These are phyloP conservation scores for Phytophthora lateralis DNA, from an alignment of 352 stramenopile genomes.

Conservation along the genomic window DNA sequence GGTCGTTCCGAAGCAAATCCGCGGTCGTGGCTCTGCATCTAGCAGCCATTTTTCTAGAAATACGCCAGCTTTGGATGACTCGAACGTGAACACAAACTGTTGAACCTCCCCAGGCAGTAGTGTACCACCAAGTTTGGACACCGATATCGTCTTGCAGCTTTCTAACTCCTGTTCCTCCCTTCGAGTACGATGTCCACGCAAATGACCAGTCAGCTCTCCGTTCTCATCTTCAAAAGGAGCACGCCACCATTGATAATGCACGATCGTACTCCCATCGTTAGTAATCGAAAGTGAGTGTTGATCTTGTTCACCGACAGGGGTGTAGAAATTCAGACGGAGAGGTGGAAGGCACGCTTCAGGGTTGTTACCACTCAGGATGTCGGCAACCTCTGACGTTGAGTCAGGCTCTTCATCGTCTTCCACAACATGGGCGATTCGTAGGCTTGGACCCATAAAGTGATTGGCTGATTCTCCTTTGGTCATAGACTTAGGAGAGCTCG, in stretches of 20 bases:
- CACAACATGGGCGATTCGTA: constrained; percentile 21
- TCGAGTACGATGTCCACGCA: constrained; percentile 29
- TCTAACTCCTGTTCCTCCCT: constrained; percentile 29
- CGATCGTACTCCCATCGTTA: constrained; percentile 57
- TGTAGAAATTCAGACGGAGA: constrained; percentile 54
- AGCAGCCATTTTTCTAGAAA: constrained; percentile 80
- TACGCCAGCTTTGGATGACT: constrained; percentile 45
- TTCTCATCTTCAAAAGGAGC: constrained; percentile 35
- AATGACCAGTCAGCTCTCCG: constrained; percentile 29
- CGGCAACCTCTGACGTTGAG: background rate
- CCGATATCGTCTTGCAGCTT: constrained; percentile 37
- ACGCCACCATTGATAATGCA: constrained; percentile 70
- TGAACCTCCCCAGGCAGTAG: constrained; percentile 58
- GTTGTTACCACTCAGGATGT: background rate
- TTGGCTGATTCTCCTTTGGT: background rate
- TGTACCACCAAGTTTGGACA: constrained; percentile 51
- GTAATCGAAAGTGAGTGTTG: constrained; percentile 43
- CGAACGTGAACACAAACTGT: constrained; percentile 70
- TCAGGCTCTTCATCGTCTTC: constrained; percentile 16
- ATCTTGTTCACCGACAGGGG: constrained; percentile 43
- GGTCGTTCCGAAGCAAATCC: constrained; percentile 13
- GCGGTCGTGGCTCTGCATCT: constrained; percentile 54
- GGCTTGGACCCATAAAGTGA: constrained; percentile 26
- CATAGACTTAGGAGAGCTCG: constrained; percentile 5
- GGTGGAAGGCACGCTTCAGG: constrained; percentile 1